These are phyloP conservation scores for Pseudogymnoascus sp. DNA, from an alignment of 2,329 filamentous ascomycete genomes.

Conservation along the genomic window DNA sequence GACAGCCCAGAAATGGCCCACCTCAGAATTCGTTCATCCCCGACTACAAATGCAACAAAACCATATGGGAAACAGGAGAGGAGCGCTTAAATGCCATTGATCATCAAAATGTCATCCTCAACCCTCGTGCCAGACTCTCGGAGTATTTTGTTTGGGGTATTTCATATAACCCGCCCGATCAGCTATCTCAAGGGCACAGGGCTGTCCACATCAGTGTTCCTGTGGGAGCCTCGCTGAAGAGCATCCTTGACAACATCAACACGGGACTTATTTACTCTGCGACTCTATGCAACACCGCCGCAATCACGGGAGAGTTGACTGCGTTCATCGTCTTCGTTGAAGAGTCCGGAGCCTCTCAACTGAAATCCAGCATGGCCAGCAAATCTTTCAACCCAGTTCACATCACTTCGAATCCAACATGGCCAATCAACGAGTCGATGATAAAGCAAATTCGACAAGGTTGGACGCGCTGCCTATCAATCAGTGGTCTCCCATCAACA, in stretches of 20 bases:
- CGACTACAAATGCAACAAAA: neutral
- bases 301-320: neutral
- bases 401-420: neutral
- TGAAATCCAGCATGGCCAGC: neutral
- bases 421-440: neutral
- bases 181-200: neutral
- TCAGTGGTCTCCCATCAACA: neutral
- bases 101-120: neutral
- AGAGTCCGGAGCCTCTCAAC: neutral
- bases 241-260: neutral
- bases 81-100: neutral
- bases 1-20: neutral
- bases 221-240: neutral
- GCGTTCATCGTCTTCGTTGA: neutral
- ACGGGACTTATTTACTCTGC: neutral
- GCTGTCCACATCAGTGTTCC: neutral
- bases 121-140: neutral
- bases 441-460: neutral
- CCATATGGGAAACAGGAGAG: neutral
- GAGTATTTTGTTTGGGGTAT: slow-evolving; percentile 2
- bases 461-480: neutral
- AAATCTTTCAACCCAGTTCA: neutral
- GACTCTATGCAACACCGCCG: neutral
- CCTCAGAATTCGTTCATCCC: neutral
- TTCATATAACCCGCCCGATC: neutral